A percentile compares a stretch with the other conserved stretches of the same genome.
Conservation (phyloP, 2,329 filamentous ascomycete genomes). For the Grosmannia huntii region DNA sequence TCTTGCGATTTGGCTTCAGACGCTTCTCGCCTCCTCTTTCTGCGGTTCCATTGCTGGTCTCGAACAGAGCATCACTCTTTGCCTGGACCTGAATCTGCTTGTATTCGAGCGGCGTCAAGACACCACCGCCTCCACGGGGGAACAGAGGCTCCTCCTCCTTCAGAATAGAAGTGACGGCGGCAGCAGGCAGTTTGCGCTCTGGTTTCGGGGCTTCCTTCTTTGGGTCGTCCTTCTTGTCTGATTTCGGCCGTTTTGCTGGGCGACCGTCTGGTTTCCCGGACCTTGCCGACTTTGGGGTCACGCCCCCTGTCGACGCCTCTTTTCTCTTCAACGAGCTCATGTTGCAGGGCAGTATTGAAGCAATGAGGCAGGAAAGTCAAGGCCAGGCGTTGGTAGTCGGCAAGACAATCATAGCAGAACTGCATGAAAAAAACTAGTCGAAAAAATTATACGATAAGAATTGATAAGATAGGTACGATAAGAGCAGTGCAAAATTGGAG, state of each 20-base stretch:
- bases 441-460: not conserved
- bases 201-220: conserved; percentile 1
- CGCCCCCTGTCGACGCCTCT: conserved; percentile 6
- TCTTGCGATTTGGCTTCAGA: conserved; percentile 40
- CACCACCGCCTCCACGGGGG: conserved; percentile 79
- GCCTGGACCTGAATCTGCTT: conserved; percentile 95
- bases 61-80: conserved; percentile 80
- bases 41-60: conserved; percentile 48
- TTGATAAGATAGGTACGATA: conserved; percentile 2
- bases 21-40: conserved; percentile 28
- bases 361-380: not conserved
- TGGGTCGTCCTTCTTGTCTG: not conserved
- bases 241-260: conserved; percentile 11
- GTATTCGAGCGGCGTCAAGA: conserved; percentile 85
- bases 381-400: not conserved
- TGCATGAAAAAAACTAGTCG: not conserved
- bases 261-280: conserved; percentile 1
- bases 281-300: conserved; percentile 3
- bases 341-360: not conserved
- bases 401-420: not conserved
- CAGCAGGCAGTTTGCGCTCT: conserved; percentile 11
- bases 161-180: conserved; percentile 29
- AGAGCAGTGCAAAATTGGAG: not conserved
- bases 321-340: conserved; percentile 14
- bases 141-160: conserved; percentile 82